A percentile compares a stretch with the other conserved stretches of the same genome.
Conservation (phyloP, 352 stramenopile genomes). For the Aphanomyces stellatus region DNA sequence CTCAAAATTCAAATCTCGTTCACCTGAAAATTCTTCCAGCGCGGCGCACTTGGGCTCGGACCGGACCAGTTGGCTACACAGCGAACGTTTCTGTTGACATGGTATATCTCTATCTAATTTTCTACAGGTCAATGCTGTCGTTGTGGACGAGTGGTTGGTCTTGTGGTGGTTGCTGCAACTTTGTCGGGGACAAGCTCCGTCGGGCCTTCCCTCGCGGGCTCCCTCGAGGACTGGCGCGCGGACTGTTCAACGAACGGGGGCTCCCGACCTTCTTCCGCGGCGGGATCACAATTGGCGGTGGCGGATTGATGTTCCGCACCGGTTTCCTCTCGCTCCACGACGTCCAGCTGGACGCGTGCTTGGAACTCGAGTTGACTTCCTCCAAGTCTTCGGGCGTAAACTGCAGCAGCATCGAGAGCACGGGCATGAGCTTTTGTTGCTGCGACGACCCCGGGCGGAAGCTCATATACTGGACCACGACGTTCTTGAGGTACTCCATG, state of each 20-base stretch:
- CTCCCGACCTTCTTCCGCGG: slow-evolving; percentile 3
- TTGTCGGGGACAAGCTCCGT: not conserved
- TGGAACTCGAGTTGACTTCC: slow-evolving; percentile 59
- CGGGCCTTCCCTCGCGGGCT: slow-evolving; percentile 5
- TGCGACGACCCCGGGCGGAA: slow-evolving; percentile 76
- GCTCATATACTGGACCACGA: slow-evolving; percentile 86
- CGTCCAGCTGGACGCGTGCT: slow-evolving; percentile 56
- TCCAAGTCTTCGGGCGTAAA: slow-evolving; percentile 67
- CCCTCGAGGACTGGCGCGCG: not conserved
- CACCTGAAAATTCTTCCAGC: no score
- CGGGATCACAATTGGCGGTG: slow-evolving; percentile 27
- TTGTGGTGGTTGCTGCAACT: not conserved
- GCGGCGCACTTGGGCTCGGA: no score
- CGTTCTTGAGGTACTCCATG: slow-evolving; percentile 88
- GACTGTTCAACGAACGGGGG: not conserved
- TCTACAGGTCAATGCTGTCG: slow-evolving; percentile 20
- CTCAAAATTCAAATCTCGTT: no score
- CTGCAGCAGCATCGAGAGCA: slow-evolving; percentile 79
- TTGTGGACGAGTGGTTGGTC: not conserved
- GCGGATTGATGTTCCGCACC: slow-evolving; percentile 54
- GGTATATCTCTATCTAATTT: no score
- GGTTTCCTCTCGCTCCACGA: slow-evolving; percentile 48
- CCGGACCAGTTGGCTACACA: no score
- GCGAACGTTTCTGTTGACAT: no score
- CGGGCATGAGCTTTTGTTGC: slow-evolving; percentile 61